These are phyloP conservation scores for Hypoxylon fragiforme DNA, from an alignment of 495 filamentous ascomycete genomes.

Conservation along the genomic window DNA sequence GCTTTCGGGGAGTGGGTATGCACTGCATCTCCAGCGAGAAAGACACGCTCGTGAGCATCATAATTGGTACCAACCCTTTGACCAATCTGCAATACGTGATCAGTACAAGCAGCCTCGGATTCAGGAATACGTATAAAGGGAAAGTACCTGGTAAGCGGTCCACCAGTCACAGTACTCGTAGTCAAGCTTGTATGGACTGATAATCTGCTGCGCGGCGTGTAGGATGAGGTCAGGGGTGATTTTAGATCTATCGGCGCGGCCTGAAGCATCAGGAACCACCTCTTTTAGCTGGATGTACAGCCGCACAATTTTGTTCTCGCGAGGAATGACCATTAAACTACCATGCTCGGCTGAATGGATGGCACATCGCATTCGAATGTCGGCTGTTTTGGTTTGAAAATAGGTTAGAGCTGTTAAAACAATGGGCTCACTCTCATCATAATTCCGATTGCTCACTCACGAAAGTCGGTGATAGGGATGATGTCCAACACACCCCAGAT, in stretches of 20 bases:
- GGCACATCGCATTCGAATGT: constrained; percentile 68
- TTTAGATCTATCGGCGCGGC: constrained; percentile 53
- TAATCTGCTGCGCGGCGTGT: constrained; percentile 59
- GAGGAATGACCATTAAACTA: constrained; percentile 69
- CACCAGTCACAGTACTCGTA: constrained; percentile 69
- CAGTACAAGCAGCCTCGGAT: too few species aligned
- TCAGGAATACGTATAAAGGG: constrained; percentile 38
- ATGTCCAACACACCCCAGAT: constrained; percentile 72
- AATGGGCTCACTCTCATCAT: too few species aligned
- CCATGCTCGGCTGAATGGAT: constrained; percentile 67
- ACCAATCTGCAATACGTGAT: constrained; percentile 55
- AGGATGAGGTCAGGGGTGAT: constrained; percentile 63
- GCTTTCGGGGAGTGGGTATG: constrained; percentile 72
- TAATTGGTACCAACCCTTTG: constrained; percentile 73
- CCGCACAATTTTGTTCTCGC: constrained; percentile 68
- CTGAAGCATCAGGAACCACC: constrained; percentile 57
- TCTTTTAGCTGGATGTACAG: constrained; percentile 70
- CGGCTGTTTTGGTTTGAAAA: constrained; percentile 62
- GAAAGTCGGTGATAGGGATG: constrained; percentile 69
- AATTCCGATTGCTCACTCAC: constrained; percentile 51
- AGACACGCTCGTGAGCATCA: constrained; percentile 61
- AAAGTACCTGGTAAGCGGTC: constrained; percentile 65
- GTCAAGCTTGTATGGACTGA: constrained; percentile 63
- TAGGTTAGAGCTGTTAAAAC: too few species aligned
- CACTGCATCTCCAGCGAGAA: constrained; percentile 64